Base-by-base conservation (phyloP, 208 protist species). In the Acanthamoeba polyphaga region DNA sequence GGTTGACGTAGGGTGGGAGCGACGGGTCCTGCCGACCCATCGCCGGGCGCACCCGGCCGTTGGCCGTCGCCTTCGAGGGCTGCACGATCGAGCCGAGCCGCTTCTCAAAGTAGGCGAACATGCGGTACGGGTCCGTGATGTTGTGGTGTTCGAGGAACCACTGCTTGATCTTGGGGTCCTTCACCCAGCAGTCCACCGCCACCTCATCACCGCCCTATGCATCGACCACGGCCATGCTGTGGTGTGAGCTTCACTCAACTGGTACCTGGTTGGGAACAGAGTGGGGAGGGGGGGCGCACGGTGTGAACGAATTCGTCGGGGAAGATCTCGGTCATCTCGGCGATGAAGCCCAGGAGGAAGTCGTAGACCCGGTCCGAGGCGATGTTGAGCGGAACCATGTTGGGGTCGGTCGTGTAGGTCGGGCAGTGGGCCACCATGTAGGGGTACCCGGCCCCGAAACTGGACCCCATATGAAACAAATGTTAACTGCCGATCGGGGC, bases 281-380 rank as follows among this genome's bases (percentile, higher is more conserved):
- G 29, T 10, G 74, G 8, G 27, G n/a, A n/a, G 43, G 27, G 24
- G 0, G 22, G 19, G 22, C 32, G 13, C 46, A 87, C 78, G 6
- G 78, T 87, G 49, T 87, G 78, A 17, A 87, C 58, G 78, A 87
- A 87, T 43, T 87, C 78, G n/a, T 87, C 78, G 22, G 78, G 78
- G 27, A 87, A 87, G 38, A 87, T 29, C 43, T 12, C 0, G 78
- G 78, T 9, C 78, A 87, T 87, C 49, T 87, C 78, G 46, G 0
- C 38, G 46, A 87, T 51, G 78, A 87, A 87, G n/a, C 46, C 78
- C 78, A 87, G 29, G 3, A 87, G 51, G 46, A 87, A 60, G 5
- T 87, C 46, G 78, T 87, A 87, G n/a, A 60, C 46, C 24, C n/a
- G 19, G 6, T 87, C 78, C 15, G 34, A 53, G 24, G 78, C 38